Conservation (phyloP, 2,329 filamentous ascomycete genomes). For the Colletotrichum coccodes region DNA sequence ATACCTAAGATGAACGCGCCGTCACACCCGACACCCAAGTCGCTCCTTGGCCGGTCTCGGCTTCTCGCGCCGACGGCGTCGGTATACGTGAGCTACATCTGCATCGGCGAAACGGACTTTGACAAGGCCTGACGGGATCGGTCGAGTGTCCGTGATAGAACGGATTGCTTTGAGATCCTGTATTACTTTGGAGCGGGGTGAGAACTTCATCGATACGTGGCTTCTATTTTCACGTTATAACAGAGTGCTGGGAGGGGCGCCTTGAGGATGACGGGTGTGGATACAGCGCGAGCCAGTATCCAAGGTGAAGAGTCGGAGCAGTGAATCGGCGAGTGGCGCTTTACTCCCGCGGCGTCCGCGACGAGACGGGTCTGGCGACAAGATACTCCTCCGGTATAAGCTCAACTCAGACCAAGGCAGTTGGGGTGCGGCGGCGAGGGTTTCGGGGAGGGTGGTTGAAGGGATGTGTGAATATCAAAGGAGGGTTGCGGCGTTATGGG, state of each 20-base stretch:
- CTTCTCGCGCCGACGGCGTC: constrained; percentile 59
- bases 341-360: constrained; percentile 56
- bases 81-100: constrained; percentile 60
- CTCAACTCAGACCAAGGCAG: constrained; percentile 37
- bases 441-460: no score
- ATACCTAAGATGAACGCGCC: neutral
- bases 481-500: no score
- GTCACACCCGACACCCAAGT: neutral
- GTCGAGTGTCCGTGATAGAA: constrained; percentile 65
- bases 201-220: constrained; percentile 74
- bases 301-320: constrained; percentile 65
- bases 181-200: constrained; percentile 67
- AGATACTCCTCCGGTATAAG: constrained; percentile 63
- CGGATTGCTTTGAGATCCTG: constrained; percentile 66
- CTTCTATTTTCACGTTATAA: neutral
- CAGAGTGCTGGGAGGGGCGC: no score
- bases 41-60: constrained; percentile 49
- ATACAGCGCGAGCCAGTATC: constrained; percentile 59
- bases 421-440: no score
- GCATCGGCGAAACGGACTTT: constrained; percentile 63
- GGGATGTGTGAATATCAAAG: no score
- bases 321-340: constrained; percentile 68
- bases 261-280: neutral
- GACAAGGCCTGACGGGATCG: constrained; percentile 53
- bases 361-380: constrained; percentile 64